Evolutionary conservation across 805 yeast genomes (phyloP).

Genomic region (Candida silvicultrix): DNA sequence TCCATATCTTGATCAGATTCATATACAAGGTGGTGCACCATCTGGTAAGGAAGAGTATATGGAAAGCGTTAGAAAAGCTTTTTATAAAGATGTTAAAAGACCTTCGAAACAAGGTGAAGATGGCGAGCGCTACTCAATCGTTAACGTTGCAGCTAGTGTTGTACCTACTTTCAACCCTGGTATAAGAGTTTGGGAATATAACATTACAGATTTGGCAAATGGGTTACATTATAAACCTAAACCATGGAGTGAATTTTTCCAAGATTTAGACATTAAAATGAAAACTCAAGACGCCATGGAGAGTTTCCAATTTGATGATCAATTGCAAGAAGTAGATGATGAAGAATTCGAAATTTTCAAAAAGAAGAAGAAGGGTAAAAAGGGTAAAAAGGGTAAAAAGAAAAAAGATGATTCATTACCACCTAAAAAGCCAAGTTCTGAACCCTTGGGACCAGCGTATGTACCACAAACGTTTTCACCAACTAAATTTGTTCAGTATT

Average conservation of each 20-base stretch:
- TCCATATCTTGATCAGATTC: conserved; percentile 26
- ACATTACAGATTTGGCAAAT: conserved; percentile 46
- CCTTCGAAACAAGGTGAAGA: conserved; percentile 26
- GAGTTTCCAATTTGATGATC: conserved; percentile 7
- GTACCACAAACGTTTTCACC: conserved; percentile 69
- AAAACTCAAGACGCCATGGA: conserved; percentile 24
- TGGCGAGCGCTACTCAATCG: conserved; percentile 60
- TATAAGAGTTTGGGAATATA: conserved; percentile 81
- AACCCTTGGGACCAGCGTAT: conserved; percentile 72
- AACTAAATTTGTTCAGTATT: conserved; percentile 65
- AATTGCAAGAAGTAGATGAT: conserved; percentile 16
- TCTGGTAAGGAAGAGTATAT: conserved; percentile 59
- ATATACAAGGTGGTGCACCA: conserved; percentile 57
- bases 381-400: conserved; percentile 20
- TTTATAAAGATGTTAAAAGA: conserved; percentile 35
- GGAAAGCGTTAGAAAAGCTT: conserved; percentile 44
- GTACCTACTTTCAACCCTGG: conserved; percentile 86
- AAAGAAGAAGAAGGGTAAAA: conserved; percentile 17
- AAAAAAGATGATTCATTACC: conserved; percentile 55
- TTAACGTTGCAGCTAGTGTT: conserved; percentile 66
- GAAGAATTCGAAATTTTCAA: conserved; percentile 3
- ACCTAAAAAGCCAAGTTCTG: conserved; percentile 46
- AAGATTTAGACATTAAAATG: conserved; percentile 34
- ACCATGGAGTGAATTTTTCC: conserved; percentile 59
- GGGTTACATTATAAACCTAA: conserved; percentile 17